Evolutionary conservation across 441 rosid species (phyloP).

Genomic region (Croton laevigatus): DNA sequence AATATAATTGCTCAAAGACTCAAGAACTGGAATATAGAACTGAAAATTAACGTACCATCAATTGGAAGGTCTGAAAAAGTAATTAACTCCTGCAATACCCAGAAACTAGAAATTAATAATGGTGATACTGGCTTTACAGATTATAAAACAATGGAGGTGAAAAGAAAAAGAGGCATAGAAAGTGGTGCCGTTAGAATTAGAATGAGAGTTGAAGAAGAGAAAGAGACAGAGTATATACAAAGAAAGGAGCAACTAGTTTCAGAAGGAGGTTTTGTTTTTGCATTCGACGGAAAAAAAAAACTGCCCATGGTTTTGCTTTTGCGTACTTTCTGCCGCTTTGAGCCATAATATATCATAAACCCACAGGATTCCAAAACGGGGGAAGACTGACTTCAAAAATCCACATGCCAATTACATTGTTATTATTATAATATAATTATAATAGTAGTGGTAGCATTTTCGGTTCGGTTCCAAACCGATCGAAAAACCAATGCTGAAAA

Average conservation of each 20-base stretch:
- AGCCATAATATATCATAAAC: not conserved
- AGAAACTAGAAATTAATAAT: not conserved
- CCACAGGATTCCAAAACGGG: not conserved
- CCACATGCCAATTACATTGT: not conserved
- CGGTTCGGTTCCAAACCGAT: too few relatives aligned
- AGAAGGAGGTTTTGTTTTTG: constrained; percentile 19
- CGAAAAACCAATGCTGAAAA: too few relatives aligned
- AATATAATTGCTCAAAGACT: constrained; percentile 11
- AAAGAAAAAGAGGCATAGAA: not conserved
- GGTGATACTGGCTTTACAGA: not conserved
- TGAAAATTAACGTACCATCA: constrained; percentile 20
- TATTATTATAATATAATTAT: not conserved
- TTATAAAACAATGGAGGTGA: not conserved
- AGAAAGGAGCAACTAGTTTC: constrained; percentile 29
- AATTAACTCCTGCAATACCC: constrained; percentile 1
- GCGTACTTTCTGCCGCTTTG: not conserved
- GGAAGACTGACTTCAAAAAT: not conserved
- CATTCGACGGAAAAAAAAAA: constrained; percentile 16
- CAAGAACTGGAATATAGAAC: constrained; percentile 4
- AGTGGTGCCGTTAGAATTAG: not conserved
- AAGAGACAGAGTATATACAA: constrained; percentile 24
- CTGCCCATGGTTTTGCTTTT: constrained; percentile 61
- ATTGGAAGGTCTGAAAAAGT: not conserved
- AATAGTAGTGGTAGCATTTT: too few relatives aligned
- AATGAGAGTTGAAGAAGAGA: not conserved